Conservation (phyloP, 2,329 filamentous ascomycete genomes). For the Fusarium robinianum region DNA sequence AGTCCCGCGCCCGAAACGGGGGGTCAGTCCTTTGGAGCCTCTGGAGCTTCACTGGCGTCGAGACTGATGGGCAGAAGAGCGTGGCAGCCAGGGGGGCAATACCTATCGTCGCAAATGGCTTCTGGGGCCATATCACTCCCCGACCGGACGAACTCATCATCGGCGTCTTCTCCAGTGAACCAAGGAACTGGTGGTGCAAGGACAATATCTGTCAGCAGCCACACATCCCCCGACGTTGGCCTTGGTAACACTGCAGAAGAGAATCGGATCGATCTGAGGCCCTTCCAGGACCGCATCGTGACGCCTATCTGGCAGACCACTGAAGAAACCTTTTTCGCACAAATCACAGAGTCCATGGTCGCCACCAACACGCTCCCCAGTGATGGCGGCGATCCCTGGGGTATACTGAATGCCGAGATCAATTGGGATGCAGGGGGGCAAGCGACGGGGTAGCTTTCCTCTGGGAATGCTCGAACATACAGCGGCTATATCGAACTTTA, state of each 20-base stretch:
- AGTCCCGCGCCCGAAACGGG: conserved; percentile 32
- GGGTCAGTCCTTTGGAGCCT: conserved; percentile 3
- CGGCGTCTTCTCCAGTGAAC: conserved; percentile 39
- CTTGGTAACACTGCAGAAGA: conserved; percentile 46
- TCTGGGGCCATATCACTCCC: conserved; percentile 32
- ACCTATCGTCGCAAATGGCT: conserved; percentile 13
- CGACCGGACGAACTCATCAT: conserved; percentile 42
- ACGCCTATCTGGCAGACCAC: conserved; percentile 40
- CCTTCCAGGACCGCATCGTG: conserved; percentile 40
- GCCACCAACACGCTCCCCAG: conserved; percentile 27
- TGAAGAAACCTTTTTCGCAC: conserved; percentile 39
- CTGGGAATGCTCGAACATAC: conserved; percentile 3
- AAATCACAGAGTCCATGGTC: conserved; percentile 35
- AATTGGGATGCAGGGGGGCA: conserved; percentile 30
- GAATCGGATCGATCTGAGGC: conserved; percentile 41
- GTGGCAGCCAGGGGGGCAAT: conserved; percentile 3
- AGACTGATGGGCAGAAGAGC: conserved; percentile 7
- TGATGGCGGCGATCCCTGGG: conserved; percentile 37
- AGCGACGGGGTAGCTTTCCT: neutral
- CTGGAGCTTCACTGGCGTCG: conserved; percentile 6
- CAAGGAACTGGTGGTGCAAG: conserved; percentile 27
- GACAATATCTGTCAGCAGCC: conserved; percentile 36
- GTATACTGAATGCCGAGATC: conserved; percentile 36
- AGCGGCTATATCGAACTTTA: neutral
- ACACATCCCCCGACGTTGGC: conserved; percentile 39